These are phyloP conservation scores for Citrus reticulata DNA, from an alignment of 345 rosid genomes.

Conservation along the genomic window DNA sequence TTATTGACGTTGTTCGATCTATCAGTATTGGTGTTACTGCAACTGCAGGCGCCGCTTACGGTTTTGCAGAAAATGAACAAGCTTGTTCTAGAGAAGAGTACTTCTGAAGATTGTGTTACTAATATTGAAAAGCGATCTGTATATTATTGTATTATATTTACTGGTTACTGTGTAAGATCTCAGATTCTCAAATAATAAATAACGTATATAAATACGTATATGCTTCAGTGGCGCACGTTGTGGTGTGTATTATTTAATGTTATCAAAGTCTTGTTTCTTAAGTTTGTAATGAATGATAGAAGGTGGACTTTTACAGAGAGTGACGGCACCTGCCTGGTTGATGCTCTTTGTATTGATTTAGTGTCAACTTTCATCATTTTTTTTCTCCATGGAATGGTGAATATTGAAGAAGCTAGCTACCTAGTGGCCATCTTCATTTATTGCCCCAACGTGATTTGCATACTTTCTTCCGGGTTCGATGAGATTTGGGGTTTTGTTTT, in stretches of 20 bases:
- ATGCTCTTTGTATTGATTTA: not conserved
- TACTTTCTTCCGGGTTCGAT: too few species aligned
- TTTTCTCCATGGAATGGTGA: not conserved
- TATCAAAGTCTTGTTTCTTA: conserved; percentile 22
- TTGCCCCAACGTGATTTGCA: not conserved
- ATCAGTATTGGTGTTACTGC: too few species aligned
- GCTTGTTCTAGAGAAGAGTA: not conserved
- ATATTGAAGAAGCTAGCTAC: not conserved
- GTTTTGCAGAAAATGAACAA: not conserved
- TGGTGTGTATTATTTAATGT: conserved; percentile 27
- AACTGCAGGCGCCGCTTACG: too few species aligned
- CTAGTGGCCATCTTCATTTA: not conserved
- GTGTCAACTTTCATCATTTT: not conserved
- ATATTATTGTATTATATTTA: not conserved
- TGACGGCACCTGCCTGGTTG: conserved; percentile 4
- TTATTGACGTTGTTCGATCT: not conserved
- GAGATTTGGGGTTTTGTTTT: too few species aligned
- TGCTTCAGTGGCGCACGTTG: conserved; percentile 31
- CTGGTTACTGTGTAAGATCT: conserved; percentile 12
- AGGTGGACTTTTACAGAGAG: conserved; percentile 26
- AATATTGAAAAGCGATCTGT: not conserved
- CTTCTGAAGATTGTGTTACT: not conserved
- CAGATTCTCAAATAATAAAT: not conserved
- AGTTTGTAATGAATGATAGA: conserved; percentile 28
- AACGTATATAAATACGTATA: not conserved